Evolutionary conservation across 139 green algal genomes (phyloP).

Genomic region (Micractinium conductrix): DNA sequence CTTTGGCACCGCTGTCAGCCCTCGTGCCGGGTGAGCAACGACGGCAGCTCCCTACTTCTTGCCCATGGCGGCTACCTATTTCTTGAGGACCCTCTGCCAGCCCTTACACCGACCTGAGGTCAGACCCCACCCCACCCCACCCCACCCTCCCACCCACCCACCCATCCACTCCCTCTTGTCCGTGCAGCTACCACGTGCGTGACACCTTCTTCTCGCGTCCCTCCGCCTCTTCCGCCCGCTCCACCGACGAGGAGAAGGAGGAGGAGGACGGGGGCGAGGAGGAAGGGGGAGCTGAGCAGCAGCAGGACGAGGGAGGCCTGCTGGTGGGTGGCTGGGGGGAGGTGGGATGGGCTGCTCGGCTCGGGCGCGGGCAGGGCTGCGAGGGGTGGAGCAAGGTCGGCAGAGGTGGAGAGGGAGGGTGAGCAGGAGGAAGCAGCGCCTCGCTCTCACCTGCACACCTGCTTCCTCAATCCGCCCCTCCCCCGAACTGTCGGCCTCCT

Average conservation of each 20-base stretch:
- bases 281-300: not conserved
- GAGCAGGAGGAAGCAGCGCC: no score
- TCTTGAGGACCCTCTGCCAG: no score
- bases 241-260: not conserved
- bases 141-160: no score
- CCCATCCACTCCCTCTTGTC: no score
- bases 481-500: no score
- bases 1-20: not conserved
- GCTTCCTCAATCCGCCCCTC: not conserved
- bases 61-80: no score
- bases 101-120: no score
- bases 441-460: not conserved
- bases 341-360: not conserved
- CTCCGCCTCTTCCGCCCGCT: not conserved
- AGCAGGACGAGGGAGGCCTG: not conserved
- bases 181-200: slow-evolving; percentile 26
- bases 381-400: not conserved
- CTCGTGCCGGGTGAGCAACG: not conserved
- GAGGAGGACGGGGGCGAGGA: not conserved
- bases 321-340: not conserved
- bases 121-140: no score
- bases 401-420: not conserved
- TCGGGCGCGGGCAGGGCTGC: not conserved
- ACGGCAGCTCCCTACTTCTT: no score
- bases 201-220: slow-evolving; percentile 1